Evolutionary conservation across 2,329 filamentous ascomycete genomes (phyloP), one percentile per base, ranked within the genome.

Genomic region (Apiospora saccharicola): DNA sequence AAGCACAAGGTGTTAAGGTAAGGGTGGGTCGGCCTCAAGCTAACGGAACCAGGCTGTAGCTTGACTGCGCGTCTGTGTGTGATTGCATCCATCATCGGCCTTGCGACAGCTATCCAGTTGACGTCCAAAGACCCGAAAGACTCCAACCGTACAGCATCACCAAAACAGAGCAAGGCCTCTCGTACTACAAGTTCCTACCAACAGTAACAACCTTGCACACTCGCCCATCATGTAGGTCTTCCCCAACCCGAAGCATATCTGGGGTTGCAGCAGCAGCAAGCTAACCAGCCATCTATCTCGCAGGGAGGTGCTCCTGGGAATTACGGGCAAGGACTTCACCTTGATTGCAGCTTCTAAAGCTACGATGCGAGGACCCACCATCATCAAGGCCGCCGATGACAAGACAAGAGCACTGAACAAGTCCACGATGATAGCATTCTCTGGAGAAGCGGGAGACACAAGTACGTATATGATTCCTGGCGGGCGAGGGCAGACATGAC

Each of bases 321-420:
- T 99, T 84, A 98, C 96, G 73, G 97, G 96, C 87, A 98, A 98
- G 89, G 97, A 99, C 90, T 99, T 98, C 85, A 97, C 95, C 86
- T 91, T 99, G 89, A 92, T 99, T 83, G 96, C 95, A 80, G 94
- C 96, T 79, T 98, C 95, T 75, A 98, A 99, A 88, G 96, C 96
- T 82, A 94, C 95, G 80, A 98, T 98, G 95, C 92, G 96, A 87
- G 96, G 96, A 80, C 94, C 95, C 75, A 98, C 96, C 73, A 93
- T 99, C 83, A 92, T 99, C 82, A 99, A 99, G 86, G 90, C 94
- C 72, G 90, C 91, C 77, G 97, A 99, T 85, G 96, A 99, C 90
- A 99, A 99, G 90, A 99, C 96, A 76, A 91, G 94, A 82, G 86
- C 90, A 77, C 88, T 99, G 78, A 99, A 98, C 89, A 93, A 96